A percentile compares a stretch with the other conserved stretches of the same genome.
Evolutionary conservation across 2,329 filamentous ascomycete genomes (phyloP).

Genomic region (Raffaelea ambrosiae): DNA sequence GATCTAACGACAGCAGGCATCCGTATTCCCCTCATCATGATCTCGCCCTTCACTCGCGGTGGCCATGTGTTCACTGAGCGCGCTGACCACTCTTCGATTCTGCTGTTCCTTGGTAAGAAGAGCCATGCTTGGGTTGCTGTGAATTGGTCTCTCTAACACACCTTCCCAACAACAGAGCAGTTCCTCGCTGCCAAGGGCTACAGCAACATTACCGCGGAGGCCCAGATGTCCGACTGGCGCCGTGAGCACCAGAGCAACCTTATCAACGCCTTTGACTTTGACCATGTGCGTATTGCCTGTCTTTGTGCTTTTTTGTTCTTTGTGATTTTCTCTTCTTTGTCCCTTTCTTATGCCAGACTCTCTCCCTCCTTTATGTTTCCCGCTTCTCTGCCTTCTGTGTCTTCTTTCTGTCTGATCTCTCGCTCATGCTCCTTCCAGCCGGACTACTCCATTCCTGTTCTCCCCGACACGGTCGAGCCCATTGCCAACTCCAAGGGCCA

Average conservation of each 20-base stretch:
- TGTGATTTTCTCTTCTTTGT: neutral
- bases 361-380: no score
- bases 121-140: no score
- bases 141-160: constrained; percentile 13
- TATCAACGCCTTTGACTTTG: constrained; percentile 19
- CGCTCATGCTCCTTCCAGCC: constrained; percentile 21
- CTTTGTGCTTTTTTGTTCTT: neutral
- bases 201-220: constrained; percentile 13
- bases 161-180: no score
- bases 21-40: constrained; percentile 45
- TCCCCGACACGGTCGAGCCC: constrained; percentile 35
- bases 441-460: constrained; percentile 35
- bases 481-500: constrained; percentile 30
- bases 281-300: constrained; percentile 13
- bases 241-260: constrained; percentile 17
- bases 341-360: no score
- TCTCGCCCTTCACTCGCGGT: constrained; percentile 47
- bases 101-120: constrained; percentile 39
- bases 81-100: constrained; percentile 46
- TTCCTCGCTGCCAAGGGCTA: constrained; percentile 22
- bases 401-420: neutral
- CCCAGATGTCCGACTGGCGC: constrained; percentile 17
- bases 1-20: constrained; percentile 23
- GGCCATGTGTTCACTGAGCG: constrained; percentile 45
- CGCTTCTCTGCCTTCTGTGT: no score